phyloP scores from a whole-genome alignment of 164 flowering plant genomes.

The Magnolia sinica region DNA sequence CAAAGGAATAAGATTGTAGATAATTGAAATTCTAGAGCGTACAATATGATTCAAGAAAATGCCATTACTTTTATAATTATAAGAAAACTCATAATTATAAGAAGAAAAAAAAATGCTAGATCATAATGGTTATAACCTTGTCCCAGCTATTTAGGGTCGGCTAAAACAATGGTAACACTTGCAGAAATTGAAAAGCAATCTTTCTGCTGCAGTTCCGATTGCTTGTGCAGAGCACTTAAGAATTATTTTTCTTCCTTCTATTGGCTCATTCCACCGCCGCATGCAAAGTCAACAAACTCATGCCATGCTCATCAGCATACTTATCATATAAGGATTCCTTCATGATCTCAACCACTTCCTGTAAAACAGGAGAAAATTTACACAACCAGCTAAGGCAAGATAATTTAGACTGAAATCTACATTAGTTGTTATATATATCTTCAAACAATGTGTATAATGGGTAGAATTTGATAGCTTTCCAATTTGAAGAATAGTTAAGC shows the following conservation, averaged over 20 bases:
- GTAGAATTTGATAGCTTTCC: too few species aligned
- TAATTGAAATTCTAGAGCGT: neutral
- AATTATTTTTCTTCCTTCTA: conserved; percentile 93
- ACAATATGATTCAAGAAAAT: neutral
- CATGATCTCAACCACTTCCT: conserved; percentile 99
- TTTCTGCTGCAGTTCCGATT: conserved; percentile 83
- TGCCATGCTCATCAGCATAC: conserved; percentile 91
- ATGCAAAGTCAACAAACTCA: conserved; percentile 74
- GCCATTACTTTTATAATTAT: neutral
- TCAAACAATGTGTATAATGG: too few species aligned
- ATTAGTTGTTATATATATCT: neutral
- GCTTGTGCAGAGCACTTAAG: conserved; percentile 76
- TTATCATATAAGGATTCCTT: conserved; percentile 91
- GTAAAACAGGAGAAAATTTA: conserved; percentile 18
- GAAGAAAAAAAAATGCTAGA: too few species aligned
- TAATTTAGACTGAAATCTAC: neutral
- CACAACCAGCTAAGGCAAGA: neutral
- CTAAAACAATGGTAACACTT: conserved; percentile 19
- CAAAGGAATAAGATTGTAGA: too few species aligned
- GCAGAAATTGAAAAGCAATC: conserved; percentile 85
- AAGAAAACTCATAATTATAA: neutral
- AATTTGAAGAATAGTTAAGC: too few species aligned
- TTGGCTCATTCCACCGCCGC: conserved; percentile 99
- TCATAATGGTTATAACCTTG: too few species aligned
- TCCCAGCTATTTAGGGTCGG: too few species aligned